Conservation (phyloP, 148 eudicot genomes). For the Nyssa sinensis region DNA sequence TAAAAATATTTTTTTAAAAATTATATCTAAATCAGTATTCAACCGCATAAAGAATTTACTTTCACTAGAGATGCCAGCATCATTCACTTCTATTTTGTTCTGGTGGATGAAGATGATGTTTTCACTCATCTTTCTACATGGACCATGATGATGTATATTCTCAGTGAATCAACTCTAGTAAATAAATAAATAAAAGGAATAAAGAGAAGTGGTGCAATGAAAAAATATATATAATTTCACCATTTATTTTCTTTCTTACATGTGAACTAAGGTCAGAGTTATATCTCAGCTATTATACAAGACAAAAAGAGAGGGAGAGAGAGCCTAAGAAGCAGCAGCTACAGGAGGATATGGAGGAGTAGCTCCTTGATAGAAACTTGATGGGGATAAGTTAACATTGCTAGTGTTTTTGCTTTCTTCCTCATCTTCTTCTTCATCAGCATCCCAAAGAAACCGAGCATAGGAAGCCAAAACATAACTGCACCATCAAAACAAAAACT, state of each 20-base stretch:
- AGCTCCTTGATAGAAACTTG: slow-evolving; percentile 32
- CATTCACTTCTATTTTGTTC: neutral
- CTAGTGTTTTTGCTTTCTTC: slow-evolving; percentile 13
- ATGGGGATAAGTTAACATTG: slow-evolving; percentile 13
- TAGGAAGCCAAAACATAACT: slow-evolving; percentile 80
- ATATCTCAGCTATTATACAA: neutral
- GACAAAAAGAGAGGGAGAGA: neutral
- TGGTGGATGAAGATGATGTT: too few species aligned
- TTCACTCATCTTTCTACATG: too few species aligned
- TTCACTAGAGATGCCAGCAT: neutral
- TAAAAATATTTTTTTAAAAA: too few species aligned
- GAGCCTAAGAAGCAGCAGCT: slow-evolving; percentile 48
- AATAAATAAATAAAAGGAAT: neutral
- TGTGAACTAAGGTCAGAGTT: neutral
- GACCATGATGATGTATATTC: neutral
- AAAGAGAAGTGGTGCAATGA: neutral
- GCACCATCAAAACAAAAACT: slow-evolving; percentile 19
- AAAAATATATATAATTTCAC: neutral
- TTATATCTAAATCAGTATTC: too few species aligned
- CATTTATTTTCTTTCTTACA: slow-evolving; percentile 19
- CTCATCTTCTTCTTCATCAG: slow-evolving; percentile 54
- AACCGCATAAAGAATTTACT: too few species aligned
- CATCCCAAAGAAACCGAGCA: slow-evolving; percentile 79
- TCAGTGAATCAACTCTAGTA: neutral
- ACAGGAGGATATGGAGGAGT: slow-evolving; percentile 31